phyloP scores from a whole-genome alignment of 768 basidiomycete genomes.

The Hortiboletus flavorubellus region DNA sequence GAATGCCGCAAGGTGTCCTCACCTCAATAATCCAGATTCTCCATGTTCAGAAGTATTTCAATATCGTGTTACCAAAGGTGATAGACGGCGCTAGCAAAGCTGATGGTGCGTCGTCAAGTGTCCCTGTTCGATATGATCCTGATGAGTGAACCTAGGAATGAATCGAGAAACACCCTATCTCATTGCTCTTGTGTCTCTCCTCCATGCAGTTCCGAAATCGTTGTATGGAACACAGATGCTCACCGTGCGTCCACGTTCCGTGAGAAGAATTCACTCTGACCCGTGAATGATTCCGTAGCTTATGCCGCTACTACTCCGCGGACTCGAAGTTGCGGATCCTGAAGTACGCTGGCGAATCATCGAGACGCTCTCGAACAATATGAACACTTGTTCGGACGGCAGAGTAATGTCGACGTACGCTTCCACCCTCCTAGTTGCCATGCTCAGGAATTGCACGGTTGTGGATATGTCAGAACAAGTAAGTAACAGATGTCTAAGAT shows the following conservation, averaged over 20 bases:
- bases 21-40: conserved; percentile 48
- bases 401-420: conserved; percentile 67
- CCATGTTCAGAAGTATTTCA: conserved; percentile 74
- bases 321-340: conserved; percentile 72
- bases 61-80: conserved; percentile 67
- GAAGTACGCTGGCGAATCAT: conserved; percentile 78
- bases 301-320: conserved; percentile 82
- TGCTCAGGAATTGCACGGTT: conserved; percentile 63
- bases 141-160: conserved; percentile 37
- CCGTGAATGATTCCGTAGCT: conserved; percentile 48
- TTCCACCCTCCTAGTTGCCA: conserved; percentile 59
- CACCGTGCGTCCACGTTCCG: conserved; percentile 36
- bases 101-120: conserved; percentile 40
- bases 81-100: conserved; percentile 59
- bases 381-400: conserved; percentile 53
- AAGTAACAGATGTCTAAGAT: conserved; percentile 18
- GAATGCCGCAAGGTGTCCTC: not conserved
- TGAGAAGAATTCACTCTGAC: not conserved
- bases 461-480: conserved; percentile 56
- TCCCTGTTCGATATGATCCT: not conserved
- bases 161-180: conserved; percentile 65
- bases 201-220: conserved; percentile 75
- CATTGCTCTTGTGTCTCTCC: conserved; percentile 77
- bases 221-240: conserved; percentile 70
- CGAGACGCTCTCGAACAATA: conserved; percentile 69